These are phyloP conservation scores for Sporothrix phasma DNA, from an alignment of 2,329 filamentous ascomycete species.

Conservation along the genomic window DNA sequence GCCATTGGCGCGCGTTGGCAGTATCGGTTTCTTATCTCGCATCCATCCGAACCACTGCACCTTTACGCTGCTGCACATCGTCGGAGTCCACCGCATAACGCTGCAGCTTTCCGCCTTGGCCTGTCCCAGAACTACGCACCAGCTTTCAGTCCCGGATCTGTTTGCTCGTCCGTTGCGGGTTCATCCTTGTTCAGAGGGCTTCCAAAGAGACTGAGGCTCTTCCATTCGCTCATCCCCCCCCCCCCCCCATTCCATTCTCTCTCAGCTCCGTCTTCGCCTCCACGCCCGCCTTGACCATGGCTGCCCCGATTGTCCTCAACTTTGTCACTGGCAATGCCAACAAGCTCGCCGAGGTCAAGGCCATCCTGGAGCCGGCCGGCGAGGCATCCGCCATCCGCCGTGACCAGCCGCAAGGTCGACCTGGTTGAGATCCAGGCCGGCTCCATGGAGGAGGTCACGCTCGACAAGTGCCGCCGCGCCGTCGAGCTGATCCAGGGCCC, in stretches of 20 bases:
- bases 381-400: conserved; percentile 40
- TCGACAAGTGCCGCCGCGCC: conserved; percentile 75
- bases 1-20: neutral
- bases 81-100: neutral
- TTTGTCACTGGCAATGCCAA: conserved; percentile 97
- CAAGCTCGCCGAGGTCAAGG: conserved; percentile 82
- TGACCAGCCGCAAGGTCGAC: conserved; percentile 67
- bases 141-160: too few relatives aligned
- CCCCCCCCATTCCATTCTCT: too few relatives aligned
- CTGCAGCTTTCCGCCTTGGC: too few relatives aligned
- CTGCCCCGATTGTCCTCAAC: conserved; percentile 47
- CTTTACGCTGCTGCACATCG: neutral
- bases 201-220: too few relatives aligned
- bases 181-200: too few relatives aligned
- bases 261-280: neutral
- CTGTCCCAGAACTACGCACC: too few relatives aligned
- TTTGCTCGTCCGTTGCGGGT: too few relatives aligned
- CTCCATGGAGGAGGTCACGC: conserved; percentile 80
- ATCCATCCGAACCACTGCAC: too few relatives aligned
- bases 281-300: conserved; percentile 24
- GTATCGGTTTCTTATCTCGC: neutral
- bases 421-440: conserved; percentile 88
- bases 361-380: conserved; percentile 60
- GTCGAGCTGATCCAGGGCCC: conserved; percentile 69
- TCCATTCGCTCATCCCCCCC: neutral